phyloP scores from a whole-genome alignment of 2,329 filamentous ascomycete species.

The Plenodomus biglobosus region DNA sequence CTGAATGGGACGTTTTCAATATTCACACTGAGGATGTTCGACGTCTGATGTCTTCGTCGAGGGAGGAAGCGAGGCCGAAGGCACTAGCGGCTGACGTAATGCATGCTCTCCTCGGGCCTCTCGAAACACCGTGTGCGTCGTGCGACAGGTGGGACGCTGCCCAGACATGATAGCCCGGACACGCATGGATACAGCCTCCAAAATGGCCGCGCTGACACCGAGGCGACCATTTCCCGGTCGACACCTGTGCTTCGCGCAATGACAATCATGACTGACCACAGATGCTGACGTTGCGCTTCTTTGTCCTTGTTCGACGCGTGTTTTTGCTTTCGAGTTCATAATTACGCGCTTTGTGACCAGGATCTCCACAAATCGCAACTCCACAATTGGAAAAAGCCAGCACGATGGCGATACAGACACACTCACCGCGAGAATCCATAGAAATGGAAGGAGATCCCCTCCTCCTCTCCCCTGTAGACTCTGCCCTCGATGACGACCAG shows the following conservation, averaged over 20 bases:
- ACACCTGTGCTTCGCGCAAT: neutral
- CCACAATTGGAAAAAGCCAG: neutral
- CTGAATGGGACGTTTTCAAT: too few relatives aligned
- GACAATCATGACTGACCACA: neutral
- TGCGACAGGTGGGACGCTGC: neutral
- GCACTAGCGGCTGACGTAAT: neutral
- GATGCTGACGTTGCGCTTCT: neutral
- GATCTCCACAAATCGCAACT: neutral
- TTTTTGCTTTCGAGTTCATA: neutral
- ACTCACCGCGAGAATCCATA: slow-evolving; percentile 13
- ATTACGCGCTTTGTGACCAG: neutral
- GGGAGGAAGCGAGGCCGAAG: neutral
- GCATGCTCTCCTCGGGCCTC: neutral
- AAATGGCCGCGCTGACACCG: neutral
- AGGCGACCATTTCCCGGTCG: neutral
- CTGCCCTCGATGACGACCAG: neutral
- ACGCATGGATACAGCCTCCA: neutral
- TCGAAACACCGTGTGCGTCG: neutral
- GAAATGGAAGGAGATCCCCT: slow-evolving; percentile 23
- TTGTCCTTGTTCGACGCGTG: neutral
- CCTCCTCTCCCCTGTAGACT: slow-evolving; percentile 18
- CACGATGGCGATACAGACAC: slow-evolving; percentile 9
- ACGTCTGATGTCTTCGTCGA: neutral
- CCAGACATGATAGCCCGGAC: neutral
- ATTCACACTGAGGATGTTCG: too few relatives aligned